Conservation (phyloP, 139 green algal genomes). For the Gonium pectorale region DNA sequence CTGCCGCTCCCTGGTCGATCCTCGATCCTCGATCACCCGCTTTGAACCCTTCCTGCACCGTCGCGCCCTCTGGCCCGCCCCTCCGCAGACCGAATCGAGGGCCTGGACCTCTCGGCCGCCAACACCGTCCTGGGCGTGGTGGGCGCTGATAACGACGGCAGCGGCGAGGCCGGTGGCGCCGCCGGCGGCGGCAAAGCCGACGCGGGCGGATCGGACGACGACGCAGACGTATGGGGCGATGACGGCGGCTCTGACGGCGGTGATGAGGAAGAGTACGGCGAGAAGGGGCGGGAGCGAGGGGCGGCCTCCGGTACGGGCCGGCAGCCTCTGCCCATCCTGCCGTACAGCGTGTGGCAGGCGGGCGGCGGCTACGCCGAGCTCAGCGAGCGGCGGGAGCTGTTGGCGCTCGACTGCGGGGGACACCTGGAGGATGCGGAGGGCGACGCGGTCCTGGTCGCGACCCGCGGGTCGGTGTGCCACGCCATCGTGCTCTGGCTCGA, state of each 20-base stretch:
- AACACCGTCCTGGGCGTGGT: constrained; percentile 53
- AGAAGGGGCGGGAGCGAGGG: background rate
- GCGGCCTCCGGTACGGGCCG: background rate
- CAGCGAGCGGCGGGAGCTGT: constrained; percentile 4
- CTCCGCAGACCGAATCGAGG: constrained; percentile 36
- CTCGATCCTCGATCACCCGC: too few relatives aligned
- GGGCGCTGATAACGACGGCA: background rate
- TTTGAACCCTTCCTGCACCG: too few relatives aligned
- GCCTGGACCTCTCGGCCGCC: constrained; percentile 43
- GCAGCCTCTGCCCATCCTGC: constrained; percentile 43
- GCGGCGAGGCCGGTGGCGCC: background rate
- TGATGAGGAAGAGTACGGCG: background rate
- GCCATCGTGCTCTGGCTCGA: constrained; percentile 55
- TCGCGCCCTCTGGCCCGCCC: too few relatives aligned
- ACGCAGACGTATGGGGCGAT: background rate
- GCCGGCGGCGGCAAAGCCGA: background rate
- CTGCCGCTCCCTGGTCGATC: too few relatives aligned
- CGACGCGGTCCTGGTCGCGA: background rate
- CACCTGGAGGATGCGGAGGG: constrained; percentile 40
- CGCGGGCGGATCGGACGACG: background rate
- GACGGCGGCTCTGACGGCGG: background rate
- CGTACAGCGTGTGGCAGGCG: constrained; percentile 51
- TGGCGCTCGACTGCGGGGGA: constrained; percentile 22
- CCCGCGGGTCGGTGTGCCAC: background rate
- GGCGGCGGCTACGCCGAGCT: constrained; percentile 55